These are phyloP conservation scores for Boletus rex-veris DNA, from an alignment of 768 basidiomycete species.

Conservation along the genomic window DNA sequence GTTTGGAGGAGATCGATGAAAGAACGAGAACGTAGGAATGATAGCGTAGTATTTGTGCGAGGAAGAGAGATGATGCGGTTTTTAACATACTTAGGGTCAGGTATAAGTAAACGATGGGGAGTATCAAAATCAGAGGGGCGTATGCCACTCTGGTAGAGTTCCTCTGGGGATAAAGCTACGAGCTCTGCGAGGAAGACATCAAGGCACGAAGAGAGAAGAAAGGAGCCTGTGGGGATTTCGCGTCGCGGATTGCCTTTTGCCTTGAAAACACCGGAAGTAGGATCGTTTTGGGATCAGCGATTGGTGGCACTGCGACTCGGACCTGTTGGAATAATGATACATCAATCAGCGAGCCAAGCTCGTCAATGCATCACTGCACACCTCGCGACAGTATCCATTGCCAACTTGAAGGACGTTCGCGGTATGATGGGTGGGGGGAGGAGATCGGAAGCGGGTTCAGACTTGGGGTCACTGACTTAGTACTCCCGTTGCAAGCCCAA, in stretches of 20 bases:
- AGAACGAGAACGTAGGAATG: conserved; percentile 37
- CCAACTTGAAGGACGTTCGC: neutral
- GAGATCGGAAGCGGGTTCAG: conserved; percentile 3
- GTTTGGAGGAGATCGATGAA: conserved; percentile 30
- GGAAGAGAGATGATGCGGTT: conserved; percentile 53
- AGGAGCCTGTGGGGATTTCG: conserved; percentile 38
- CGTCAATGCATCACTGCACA: neutral
- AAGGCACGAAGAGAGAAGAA: conserved; percentile 50
- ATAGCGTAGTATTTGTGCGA: conserved; percentile 52
- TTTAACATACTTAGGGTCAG: conserved; percentile 33
- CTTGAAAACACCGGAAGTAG: conserved; percentile 54
- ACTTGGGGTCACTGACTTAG: conserved; percentile 1
- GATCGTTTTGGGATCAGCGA: conserved; percentile 7
- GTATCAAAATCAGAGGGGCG: conserved; percentile 43
- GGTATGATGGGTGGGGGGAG: neutral
- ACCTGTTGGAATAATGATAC: neutral
- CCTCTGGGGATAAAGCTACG: conserved; percentile 38
- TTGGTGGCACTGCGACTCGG: neutral
- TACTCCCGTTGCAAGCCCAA: too few species aligned
- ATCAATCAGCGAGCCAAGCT: neutral
- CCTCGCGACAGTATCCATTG: conserved; percentile 4
- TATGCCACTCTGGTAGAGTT: conserved; percentile 37
- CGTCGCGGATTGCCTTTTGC: conserved; percentile 48
- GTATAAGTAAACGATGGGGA: conserved; percentile 38
- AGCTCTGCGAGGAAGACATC: conserved; percentile 50